Conservation (phyloP, 2,329 filamentous ascomycete genomes). For the Botrytis elliptica region DNA sequence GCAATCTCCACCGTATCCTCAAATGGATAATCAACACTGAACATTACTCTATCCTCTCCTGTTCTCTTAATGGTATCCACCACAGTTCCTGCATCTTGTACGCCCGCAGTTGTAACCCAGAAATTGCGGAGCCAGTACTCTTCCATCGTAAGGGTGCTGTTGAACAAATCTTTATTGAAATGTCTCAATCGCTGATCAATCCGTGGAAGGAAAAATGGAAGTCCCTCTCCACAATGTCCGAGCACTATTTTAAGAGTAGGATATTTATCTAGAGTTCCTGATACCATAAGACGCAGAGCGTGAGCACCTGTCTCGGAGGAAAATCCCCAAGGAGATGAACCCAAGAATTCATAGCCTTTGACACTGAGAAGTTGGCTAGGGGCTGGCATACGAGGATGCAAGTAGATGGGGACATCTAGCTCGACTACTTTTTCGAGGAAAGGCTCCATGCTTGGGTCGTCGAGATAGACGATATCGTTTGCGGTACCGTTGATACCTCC, state of each 20-base stretch:
- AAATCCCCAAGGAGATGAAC: conserved; percentile 49
- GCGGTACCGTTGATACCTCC: conserved; percentile 26
- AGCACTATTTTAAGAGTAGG: conserved; percentile 30
- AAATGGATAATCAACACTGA: conserved; percentile 45
- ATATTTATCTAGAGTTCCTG: conserved; percentile 29
- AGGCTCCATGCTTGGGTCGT: conserved; percentile 38
- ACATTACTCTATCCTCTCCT: conserved; percentile 48
- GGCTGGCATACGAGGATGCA: conserved; percentile 39
- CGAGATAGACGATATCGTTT: conserved; percentile 34
- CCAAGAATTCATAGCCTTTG: conserved; percentile 38
- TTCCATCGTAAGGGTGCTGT: not conserved
- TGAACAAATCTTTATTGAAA: not conserved
- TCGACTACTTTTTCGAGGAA: conserved; percentile 43
- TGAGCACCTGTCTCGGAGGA: conserved; percentile 43
- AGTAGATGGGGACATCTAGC: conserved; percentile 44
- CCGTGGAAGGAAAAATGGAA: conserved; percentile 24
- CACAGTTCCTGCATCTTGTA: conserved; percentile 44
- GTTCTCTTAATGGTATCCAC: conserved; percentile 44
- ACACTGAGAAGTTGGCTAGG: conserved; percentile 36
- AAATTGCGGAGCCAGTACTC: conserved; percentile 54
- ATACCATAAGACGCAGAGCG: conserved; percentile 29
- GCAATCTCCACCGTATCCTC: conserved; percentile 27
- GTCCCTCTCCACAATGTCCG: conserved; percentile 32
- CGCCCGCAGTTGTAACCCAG: conserved; percentile 56
- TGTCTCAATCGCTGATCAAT: conserved; percentile 9